Evolutionary conservation across 352 stramenopile species (phyloP).

Genomic region (Phytophthora brassicae): DNA sequence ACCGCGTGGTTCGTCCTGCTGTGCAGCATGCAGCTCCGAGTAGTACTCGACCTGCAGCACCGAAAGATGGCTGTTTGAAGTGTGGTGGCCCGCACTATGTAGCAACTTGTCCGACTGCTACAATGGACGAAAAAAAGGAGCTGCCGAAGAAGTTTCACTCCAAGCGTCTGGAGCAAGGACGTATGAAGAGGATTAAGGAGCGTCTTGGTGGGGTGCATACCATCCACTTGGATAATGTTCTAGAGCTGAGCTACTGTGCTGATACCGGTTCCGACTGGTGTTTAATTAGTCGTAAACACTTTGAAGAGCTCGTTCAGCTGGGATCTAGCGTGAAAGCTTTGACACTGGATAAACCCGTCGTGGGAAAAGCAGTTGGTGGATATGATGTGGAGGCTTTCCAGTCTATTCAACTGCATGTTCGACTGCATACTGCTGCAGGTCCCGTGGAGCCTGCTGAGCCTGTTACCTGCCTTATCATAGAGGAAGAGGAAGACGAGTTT

Average conservation of each 20-base stretch:
- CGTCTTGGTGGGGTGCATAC: conserved; percentile 9
- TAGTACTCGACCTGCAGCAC: neutral
- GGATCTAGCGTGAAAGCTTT: neutral
- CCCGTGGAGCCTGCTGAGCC: conserved; percentile 3
- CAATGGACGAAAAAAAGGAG: conserved; percentile 6
- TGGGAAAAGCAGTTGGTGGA: conserved; percentile 4
- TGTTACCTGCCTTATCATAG: conserved; percentile 7
- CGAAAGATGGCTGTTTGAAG: conserved; percentile 8
- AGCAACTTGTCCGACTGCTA: conserved; percentile 3
- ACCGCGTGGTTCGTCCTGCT: neutral
- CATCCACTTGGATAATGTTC: conserved; percentile 5
- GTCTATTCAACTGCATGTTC: neutral
- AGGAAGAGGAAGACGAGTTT: conserved; percentile 12
- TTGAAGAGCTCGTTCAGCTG: neutral
- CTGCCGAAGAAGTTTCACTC: conserved; percentile 7
- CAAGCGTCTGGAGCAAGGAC: neutral
- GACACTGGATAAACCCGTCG: neutral
- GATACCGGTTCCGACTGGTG: conserved; percentile 4
- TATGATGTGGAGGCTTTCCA: conserved; percentile 6
- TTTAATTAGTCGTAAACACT: conserved; percentile 1
- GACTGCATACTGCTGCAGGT: conserved; percentile 4
- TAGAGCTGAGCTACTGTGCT: conserved; percentile 1
- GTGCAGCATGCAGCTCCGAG: neutral
- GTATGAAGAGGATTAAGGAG: conserved; percentile 14
- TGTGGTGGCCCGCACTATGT: conserved; percentile 9